Percentiles rank a stretch among this genome's conserved stretches.
These are phyloP conservation scores for Solanum ahanhuiri DNA, from an alignment of 257 asterid species.

Conservation along the genomic window DNA sequence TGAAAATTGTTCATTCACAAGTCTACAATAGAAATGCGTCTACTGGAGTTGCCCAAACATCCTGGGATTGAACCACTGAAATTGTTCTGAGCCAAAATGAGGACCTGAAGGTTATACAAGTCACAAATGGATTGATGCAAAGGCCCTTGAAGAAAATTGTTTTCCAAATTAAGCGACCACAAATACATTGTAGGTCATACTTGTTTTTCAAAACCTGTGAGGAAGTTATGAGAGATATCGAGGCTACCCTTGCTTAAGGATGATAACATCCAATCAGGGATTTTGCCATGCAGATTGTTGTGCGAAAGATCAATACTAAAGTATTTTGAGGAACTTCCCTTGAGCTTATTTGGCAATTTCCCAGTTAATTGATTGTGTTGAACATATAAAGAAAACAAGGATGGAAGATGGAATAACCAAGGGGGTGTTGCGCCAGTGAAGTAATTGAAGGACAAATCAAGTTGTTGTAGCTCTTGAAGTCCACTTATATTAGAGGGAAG, in stretches of 20 bases:
- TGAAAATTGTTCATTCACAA: not conserved
- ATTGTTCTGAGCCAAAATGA: too few relatives aligned
- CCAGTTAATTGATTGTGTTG: not conserved
- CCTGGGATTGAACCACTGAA: not conserved
- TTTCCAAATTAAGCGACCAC: too few relatives aligned
- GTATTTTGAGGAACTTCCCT: not conserved
- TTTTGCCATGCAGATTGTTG: not conserved
- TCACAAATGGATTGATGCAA: too few relatives aligned
- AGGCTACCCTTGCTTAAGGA: not conserved
- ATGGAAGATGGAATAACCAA: not conserved
- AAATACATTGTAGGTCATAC: not conserved
- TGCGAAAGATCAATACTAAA: not conserved
- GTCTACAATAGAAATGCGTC: accelerated
- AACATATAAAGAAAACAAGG: not conserved
- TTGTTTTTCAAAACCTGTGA: not conserved
- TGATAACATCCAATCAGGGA: not conserved
- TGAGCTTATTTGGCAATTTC: not conserved
- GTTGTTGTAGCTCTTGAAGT: not conserved
- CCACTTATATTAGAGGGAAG: not conserved
- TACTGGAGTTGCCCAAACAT: not conserved
- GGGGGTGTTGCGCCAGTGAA: not conserved
- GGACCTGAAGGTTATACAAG: too few relatives aligned
- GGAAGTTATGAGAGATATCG: not conserved
- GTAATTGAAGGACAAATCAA: not conserved
- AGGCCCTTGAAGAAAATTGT: too few relatives aligned